Base-by-base conservation (phyloP, 805 yeast species). In the Candida glaebosa region DNA sequence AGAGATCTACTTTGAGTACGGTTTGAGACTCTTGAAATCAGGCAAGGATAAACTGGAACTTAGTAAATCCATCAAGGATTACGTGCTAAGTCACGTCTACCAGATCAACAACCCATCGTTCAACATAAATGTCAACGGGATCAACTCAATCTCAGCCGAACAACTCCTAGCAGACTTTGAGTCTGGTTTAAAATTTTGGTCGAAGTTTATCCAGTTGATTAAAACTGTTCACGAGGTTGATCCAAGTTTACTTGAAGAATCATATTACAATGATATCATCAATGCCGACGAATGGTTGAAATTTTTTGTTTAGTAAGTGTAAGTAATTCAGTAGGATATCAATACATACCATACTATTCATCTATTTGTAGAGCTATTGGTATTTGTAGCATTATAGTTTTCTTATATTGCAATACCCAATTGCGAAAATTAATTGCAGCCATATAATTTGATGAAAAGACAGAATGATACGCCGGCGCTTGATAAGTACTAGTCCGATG, bases 1-100 rank as follows among this genome's bases (percentile, higher is more conserved):
- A 4, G 80, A 79, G 51, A 63, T 76, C 15, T 78, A 74, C 49
- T 70, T 79, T 33, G 80, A 76, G 42, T 64, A 53, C 37, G 61
- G 70, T 22, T 52, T 58, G 22, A 65, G 59, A 41, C 59, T 55
- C 44, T 39, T 51, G 18, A 57, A 58, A 38, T 38, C 54, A 9
- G 57, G 57, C 4, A 41, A 38, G 18, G n/a, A 54, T 8, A 54
- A 54, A 37, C 59, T 59, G 20, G 66, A 60, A 18, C 52, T 60
- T 16, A 50, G 57, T 14, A 51, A 53, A 16, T 44, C 42, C 19
- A 54, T 63, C 16, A 52, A 53, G 34, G 67, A 63, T 12, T 65
- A 69, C 43, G 52, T 69, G 46, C 50, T 67, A 46, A 59, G 60
- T 43, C 50, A 54, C 7, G 65, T 67, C 4, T 67, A 58, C 46